A percentile compares a stretch with the other conserved stretches of the same genome.
Evolutionary conservation across 2,329 filamentous ascomycete genomes (phyloP).

Genomic region (Fusarium setosum): DNA sequence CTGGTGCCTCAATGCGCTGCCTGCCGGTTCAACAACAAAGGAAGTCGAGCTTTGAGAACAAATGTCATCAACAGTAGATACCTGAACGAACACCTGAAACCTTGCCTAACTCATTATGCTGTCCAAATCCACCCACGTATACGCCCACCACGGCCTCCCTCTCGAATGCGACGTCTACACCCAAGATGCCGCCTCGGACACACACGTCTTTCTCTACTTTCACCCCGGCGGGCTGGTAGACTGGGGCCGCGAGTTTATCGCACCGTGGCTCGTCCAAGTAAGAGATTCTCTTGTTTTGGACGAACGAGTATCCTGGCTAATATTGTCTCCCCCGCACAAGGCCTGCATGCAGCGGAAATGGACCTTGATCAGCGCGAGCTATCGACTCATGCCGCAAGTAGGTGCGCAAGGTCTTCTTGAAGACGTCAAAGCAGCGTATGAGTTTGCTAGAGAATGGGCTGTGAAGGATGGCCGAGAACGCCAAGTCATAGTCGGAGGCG

Average conservation of each 20-base stretch:
- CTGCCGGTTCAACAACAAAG: not conserved
- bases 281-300: too few relatives aligned
- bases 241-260: conserved; percentile 46
- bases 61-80: too few relatives aligned
- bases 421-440: conserved; percentile 47
- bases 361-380: conserved; percentile 49
- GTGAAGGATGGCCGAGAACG: conserved; percentile 21
- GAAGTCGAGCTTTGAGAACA: too few relatives aligned
- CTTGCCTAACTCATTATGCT: conserved; percentile 31
- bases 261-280: conserved; percentile 52
- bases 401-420: conserved; percentile 42
- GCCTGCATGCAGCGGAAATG: conserved; percentile 47
- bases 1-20: too few relatives aligned
- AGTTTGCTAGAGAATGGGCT: conserved; percentile 43
- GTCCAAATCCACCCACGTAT: conserved; percentile 42
- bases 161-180: conserved; percentile 52
- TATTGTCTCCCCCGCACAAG: conserved; percentile 13
- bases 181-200: conserved; percentile 32
- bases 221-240: conserved; percentile 49
- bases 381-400: conserved; percentile 50
- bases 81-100: too few relatives aligned
- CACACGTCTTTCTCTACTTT: conserved; percentile 51
- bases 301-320: not conserved
- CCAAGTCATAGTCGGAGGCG: conserved; percentile 47
- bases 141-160: conserved; percentile 46